These are phyloP conservation scores for Dryas drummondii DNA, from an alignment of 306 rosid species.

Conservation along the genomic window DNA sequence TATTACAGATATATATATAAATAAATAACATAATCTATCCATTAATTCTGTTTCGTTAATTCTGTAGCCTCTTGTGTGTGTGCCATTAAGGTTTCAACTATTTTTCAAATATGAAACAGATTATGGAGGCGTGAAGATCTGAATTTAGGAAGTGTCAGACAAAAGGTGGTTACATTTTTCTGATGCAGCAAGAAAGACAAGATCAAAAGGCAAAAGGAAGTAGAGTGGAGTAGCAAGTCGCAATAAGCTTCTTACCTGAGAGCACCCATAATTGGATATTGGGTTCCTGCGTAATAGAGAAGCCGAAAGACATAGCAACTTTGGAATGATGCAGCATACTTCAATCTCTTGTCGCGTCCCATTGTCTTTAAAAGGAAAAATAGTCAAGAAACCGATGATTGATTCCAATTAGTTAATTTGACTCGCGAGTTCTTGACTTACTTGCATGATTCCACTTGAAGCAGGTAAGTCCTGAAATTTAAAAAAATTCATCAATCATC, in stretches of 20 bases:
- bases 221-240: not conserved
- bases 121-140: too few relatives aligned
- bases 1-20: not conserved
- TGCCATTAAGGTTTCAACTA: too few relatives aligned
- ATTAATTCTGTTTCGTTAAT: not conserved
- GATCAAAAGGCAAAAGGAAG: not conserved
- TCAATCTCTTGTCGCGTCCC: conserved; percentile 85
- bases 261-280: conserved; percentile 96
- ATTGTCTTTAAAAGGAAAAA: conserved; percentile 58
- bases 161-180: too few relatives aligned
- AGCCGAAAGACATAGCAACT: conserved; percentile 85
- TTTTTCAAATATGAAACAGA: too few relatives aligned
- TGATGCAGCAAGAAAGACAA: not conserved
- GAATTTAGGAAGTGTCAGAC: too few relatives aligned
- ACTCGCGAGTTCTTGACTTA: conserved; percentile 44
- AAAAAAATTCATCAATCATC: conserved; percentile 21
- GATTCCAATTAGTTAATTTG: conserved; percentile 23
- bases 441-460: conserved; percentile 97
- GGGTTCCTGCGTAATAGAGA: conserved; percentile 93
- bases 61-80: not conserved
- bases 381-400: conserved; percentile 20
- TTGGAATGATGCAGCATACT: conserved; percentile 87
- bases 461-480: conserved; percentile 81
- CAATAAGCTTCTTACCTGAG: conserved; percentile 49
- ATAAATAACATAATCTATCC: not conserved